These are phyloP conservation scores for Ephemerocybe angulata DNA, from an alignment of 768 basidiomycete species.

Conservation along the genomic window DNA sequence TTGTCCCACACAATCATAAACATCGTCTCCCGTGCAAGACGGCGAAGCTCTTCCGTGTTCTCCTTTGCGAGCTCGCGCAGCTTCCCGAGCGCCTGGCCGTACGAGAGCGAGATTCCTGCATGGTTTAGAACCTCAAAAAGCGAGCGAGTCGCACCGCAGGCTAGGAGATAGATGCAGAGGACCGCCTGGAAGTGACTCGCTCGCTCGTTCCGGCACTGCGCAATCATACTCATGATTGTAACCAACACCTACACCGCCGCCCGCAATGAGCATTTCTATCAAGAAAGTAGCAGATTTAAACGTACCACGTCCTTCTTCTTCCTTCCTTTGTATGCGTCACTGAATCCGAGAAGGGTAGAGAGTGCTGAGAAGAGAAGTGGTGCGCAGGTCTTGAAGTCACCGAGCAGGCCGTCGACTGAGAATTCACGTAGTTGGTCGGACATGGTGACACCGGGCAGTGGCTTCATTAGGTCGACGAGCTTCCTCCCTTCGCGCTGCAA, in stretches of 20 bases:
- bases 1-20: conserved; percentile 28
- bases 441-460: not conserved
- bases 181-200: conserved; percentile 18
- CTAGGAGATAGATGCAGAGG: conserved; percentile 23
- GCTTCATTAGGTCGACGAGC: not conserved
- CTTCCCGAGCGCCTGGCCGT: conserved; percentile 18
- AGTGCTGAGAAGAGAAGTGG: not conserved
- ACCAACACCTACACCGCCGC: too few relatives aligned
- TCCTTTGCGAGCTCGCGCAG: conserved; percentile 19
- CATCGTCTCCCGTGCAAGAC: conserved; percentile 5
- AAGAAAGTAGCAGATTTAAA: not conserved
- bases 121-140: conserved; percentile 25
- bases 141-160: conserved; percentile 17
- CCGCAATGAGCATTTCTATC: not conserved
- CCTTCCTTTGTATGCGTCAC: not conserved
- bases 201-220: conserved; percentile 17
- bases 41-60: conserved; percentile 2
- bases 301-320: not conserved
- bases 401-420: not conserved
- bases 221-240: conserved; percentile 16
- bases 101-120: conserved; percentile 23
- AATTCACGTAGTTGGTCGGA: not conserved
- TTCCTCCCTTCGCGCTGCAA: not conserved
- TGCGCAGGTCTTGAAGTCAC: not conserved
- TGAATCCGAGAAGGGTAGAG: not conserved